Evolutionary conservation across 768 basidiomycete genomes (phyloP).

Genomic region (Podaxis rugospora): DNA sequence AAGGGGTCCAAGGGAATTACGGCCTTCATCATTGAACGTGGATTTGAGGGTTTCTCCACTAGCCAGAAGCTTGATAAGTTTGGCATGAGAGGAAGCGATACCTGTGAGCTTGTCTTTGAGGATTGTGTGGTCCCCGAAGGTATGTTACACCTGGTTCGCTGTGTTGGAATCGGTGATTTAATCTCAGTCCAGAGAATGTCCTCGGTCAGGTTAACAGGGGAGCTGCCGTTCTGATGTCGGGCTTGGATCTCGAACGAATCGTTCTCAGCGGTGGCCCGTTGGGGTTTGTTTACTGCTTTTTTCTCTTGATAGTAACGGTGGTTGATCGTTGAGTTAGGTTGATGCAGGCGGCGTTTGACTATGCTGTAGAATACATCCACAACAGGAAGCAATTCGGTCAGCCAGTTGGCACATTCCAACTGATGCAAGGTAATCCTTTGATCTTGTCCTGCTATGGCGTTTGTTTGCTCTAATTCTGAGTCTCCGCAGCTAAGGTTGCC

Average conservation of each 20-base stretch:
- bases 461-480: slow-evolving; percentile 11
- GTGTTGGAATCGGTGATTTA: slow-evolving; percentile 7
- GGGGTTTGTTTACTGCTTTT: slow-evolving; percentile 46
- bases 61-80: slow-evolving; percentile 93
- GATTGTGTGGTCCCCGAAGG: slow-evolving; percentile 87
- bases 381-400: slow-evolving; percentile 89
- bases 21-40: slow-evolving; percentile 84
- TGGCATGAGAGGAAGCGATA: slow-evolving; percentile 95
- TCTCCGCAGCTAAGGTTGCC: slow-evolving; percentile 60
- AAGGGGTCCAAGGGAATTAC: slow-evolving; percentile 87
- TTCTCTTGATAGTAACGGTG: background rate
- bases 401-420: slow-evolving; percentile 85
- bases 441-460: slow-evolving; percentile 3
- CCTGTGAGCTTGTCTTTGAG: slow-evolving; percentile 90
- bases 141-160: slow-evolving; percentile 24
- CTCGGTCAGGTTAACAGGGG: slow-evolving; percentile 79
- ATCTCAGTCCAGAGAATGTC: slow-evolving; percentile 62
- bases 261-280: slow-evolving; percentile 91
- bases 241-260: slow-evolving; percentile 86
- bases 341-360: slow-evolving; percentile 92
- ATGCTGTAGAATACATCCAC: slow-evolving; percentile 86
- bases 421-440: slow-evolving; percentile 79
- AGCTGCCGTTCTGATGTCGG: slow-evolving; percentile 89
- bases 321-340: slow-evolving; percentile 40
- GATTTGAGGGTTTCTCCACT: slow-evolving; percentile 80